These are phyloP conservation scores for Xylariaceae sp. DNA, from an alignment of 2,329 filamentous ascomycete genomes.

Conservation along the genomic window DNA sequence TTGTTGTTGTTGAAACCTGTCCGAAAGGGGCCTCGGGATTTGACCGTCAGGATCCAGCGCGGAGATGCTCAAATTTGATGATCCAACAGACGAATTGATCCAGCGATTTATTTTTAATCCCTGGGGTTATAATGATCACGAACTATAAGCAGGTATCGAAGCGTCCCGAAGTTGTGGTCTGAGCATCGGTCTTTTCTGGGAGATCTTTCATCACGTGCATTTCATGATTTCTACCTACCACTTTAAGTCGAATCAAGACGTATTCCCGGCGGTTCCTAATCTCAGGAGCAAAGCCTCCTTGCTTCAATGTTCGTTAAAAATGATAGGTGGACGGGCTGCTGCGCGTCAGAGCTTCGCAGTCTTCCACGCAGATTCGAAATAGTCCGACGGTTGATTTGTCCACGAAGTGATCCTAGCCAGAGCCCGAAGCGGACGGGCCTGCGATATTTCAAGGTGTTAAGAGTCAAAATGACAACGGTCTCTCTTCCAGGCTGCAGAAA, in stretches of 20 bases:
- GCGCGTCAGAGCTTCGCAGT: conserved; percentile 14
- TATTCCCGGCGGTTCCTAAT: conserved; percentile 6
- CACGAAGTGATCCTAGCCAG: neutral
- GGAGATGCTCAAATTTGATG: conserved; percentile 7
- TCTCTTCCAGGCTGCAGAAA: conserved; percentile 5
- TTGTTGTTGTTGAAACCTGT: neutral
- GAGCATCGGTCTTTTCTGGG: neutral
- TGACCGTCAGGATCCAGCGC: neutral
- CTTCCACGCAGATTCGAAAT: conserved; percentile 30
- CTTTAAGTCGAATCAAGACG: too few species aligned
- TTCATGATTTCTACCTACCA: too few species aligned
- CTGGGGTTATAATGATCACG: neutral
- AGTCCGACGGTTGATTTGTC: conserved; percentile 12
- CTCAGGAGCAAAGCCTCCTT: conserved; percentile 4
- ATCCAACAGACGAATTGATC: conserved; percentile 13
- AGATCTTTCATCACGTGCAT: neutral
- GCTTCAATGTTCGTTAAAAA: conserved; percentile 7
- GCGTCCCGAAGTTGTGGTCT: neutral
- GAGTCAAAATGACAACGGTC: neutral
- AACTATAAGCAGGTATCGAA: neutral
- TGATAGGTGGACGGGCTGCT: neutral
- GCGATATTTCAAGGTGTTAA: conserved; percentile 2
- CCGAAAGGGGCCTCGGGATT: conserved; percentile 10
- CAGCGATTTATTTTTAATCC: conserved; percentile 14
- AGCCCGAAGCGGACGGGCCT: neutral